Conservation (phyloP, 2,329 filamentous ascomycete genomes). For the Hypoxylon sp. region DNA sequence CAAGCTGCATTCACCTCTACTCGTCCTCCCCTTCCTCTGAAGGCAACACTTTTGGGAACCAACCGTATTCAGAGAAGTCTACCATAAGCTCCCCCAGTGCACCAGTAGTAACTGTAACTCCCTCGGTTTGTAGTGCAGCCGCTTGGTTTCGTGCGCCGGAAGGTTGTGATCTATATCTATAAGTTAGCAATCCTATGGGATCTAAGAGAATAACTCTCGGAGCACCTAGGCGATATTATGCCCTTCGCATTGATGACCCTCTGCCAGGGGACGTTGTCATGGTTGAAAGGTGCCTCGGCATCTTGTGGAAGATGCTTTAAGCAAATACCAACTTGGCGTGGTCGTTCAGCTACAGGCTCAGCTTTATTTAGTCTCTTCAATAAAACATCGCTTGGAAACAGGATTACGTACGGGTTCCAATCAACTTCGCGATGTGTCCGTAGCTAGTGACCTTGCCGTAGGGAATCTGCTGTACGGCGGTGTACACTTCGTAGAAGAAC, state of each 20-base stretch:
- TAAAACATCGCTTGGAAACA: not conserved
- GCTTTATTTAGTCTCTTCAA: conserved; percentile 1
- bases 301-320: conserved; percentile 83
- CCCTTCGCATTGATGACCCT: conserved; percentile 91
- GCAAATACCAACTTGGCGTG: conserved; percentile 89
- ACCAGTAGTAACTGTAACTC: conserved; percentile 62
- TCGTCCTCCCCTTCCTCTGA: conserved; percentile 57
- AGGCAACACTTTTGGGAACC: conserved; percentile 66
- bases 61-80: conserved; percentile 65
- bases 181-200: conserved; percentile 9
- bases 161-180: conserved; percentile 59
- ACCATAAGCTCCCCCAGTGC: conserved; percentile 66
- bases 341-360: conserved; percentile 69
- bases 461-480: conserved; percentile 87
- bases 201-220: not conserved
- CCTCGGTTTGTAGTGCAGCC: conserved; percentile 62
- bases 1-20: not conserved
- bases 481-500: conserved; percentile 83
- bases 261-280: conserved; percentile 91
- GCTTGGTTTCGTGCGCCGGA: conserved; percentile 64
- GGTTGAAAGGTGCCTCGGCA: conserved; percentile 70
- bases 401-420: conserved; percentile 74
- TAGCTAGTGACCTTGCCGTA: conserved; percentile 87
- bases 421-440: conserved; percentile 79
- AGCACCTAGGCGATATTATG: conserved; percentile 83